A percentile compares a stretch with the other conserved stretches of the same genome.
These are phyloP conservation scores for Wallacemonas sp. DNA, from an alignment of 208 protist genomes.

Conservation along the genomic window DNA sequence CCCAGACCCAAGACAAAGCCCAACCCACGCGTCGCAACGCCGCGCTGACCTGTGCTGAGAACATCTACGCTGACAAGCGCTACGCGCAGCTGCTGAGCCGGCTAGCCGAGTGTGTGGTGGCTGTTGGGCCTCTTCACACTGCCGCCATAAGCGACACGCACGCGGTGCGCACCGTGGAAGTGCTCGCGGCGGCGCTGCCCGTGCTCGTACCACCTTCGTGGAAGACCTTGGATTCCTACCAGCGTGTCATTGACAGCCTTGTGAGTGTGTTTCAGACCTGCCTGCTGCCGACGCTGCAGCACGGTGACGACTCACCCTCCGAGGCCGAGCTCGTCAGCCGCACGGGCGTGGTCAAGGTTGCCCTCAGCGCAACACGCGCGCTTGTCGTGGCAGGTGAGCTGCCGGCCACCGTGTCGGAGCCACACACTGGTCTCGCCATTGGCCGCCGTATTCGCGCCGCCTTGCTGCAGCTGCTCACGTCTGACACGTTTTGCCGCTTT, in stretches of 20 bases:
- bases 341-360: slow-evolving; percentile 31
- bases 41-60: neutral
- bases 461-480: slow-evolving; percentile 36
- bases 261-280: slow-evolving; percentile 30
- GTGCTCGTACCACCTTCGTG: neutral
- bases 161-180: slow-evolving; percentile 18
- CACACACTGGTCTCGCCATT: slow-evolving; percentile 20
- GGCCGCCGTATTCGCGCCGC: slow-evolving; percentile 42
- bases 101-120: slow-evolving; percentile 28
- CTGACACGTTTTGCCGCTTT: slow-evolving; percentile 50
- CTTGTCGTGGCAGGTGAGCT: slow-evolving; percentile 2
- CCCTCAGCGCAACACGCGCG: slow-evolving; percentile 29
- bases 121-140: slow-evolving; percentile 15
- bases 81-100: slow-evolving; percentile 35
- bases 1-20: neutral
- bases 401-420: neutral
- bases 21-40: neutral
- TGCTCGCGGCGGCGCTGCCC: slow-evolving; percentile 29
- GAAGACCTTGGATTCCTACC: slow-evolving; percentile 17
- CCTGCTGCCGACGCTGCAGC: slow-evolving; percentile 37
- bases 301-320: slow-evolving; percentile 35
- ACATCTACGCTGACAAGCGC: slow-evolving; percentile 26
- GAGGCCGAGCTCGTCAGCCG: slow-evolving; percentile 39
- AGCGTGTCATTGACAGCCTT: slow-evolving; percentile 33
- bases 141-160: slow-evolving; percentile 19